Base-by-base conservation (phyloP, 148 eudicot genomes). In the Gaultheria prostrata region DNA sequence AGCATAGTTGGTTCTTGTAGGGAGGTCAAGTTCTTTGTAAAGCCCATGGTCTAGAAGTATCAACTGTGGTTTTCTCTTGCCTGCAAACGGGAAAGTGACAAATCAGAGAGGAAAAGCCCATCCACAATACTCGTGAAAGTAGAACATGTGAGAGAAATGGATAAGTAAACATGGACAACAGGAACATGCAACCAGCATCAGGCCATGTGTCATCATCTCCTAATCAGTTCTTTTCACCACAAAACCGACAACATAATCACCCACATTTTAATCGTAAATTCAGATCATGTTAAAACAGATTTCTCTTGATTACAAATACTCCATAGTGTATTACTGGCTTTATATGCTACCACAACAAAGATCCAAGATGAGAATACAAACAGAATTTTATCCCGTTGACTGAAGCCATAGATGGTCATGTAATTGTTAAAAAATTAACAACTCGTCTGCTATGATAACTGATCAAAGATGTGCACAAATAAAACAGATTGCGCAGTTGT, bases 11-110 rank as follows among this genome's bases (percentile, higher is more conserved):
- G 90, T 90, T 89, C 98, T 90, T 45, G 91, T 94, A 28, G 87
- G 69, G 76, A 87, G 84, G 83, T 97, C 99, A 79, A 97, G 98
- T 61, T 93, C 98, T 87, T 95, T 97, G 86, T 97, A 97, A 74
- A 97, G 85, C 81, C 99, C 99, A 91, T 97, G 99, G 89, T 97
- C 99, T 83, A 97, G 88, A 74, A 97, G 90, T 83, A 97, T 81
- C 92, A 97, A 83, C 84, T 97, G 99, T 45, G 99, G 99, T 86
- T 91, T 94, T 85, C 90, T 90, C 85, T 85, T 90, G 72, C 99
- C 99, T 97, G 85, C 45, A 83, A 61, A 79, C 39, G 72, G 48
- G 46, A 81, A 57, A 32, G 18, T 35, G 65, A 21, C 21, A 39
- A 49, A 80, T 80, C 57, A 45, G 30, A 45, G 13, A 26, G 33